Evolutionary conservation across 371 early-diverging fungal species (phyloP).

Genomic region (Nematocida sp.): DNA sequence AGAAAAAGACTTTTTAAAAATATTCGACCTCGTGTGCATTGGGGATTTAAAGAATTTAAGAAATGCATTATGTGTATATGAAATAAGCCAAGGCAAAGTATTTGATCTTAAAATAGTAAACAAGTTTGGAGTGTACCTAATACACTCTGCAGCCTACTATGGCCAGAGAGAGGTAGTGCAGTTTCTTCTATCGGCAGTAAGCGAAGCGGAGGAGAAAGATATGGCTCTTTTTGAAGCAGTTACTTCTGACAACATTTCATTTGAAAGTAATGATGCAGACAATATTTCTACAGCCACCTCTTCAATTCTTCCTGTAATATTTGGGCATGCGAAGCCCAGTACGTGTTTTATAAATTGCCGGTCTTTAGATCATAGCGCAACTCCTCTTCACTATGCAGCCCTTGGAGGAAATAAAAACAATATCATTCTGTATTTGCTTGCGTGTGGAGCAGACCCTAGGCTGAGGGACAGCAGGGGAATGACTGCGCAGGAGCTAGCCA

Average conservation of each 20-base stretch:
- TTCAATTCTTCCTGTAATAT: slow-evolving; percentile 1
- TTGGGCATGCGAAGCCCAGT: slow-evolving; percentile 51
- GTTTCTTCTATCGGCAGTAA: slow-evolving; percentile 57
- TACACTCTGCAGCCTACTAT: slow-evolving; percentile 58
- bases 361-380: slow-evolving; percentile 40
- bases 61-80: slow-evolving; percentile 52
- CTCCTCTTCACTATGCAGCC: slow-evolving; percentile 54
- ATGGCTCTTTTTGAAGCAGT: slow-evolving; percentile 38
- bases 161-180: slow-evolving; percentile 51
- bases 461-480: slow-evolving; percentile 47
- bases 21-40: slow-evolving; percentile 47
- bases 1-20: slow-evolving; percentile 23
- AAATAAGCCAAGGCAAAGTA: slow-evolving; percentile 53
- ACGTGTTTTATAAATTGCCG: slow-evolving; percentile 47
- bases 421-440: slow-evolving; percentile 48
- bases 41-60: slow-evolving; percentile 40
- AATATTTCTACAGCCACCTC: slow-evolving; percentile 7
- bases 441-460: slow-evolving; percentile 52
- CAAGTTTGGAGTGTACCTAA: slow-evolving; percentile 46
- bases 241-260: slow-evolving; percentile 48
- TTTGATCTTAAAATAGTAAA: slow-evolving; percentile 50
- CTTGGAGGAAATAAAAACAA: slow-evolving; percentile 59
- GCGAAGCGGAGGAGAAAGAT: slow-evolving; percentile 51
- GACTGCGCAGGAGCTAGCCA: slow-evolving; percentile 45
- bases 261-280: slow-evolving; percentile 51